A percentile compares a stretch with the other conserved stretches of the same genome.
These are phyloP conservation scores for Suillus variegatus DNA, from an alignment of 768 basidiomycete genomes.

Conservation along the genomic window DNA sequence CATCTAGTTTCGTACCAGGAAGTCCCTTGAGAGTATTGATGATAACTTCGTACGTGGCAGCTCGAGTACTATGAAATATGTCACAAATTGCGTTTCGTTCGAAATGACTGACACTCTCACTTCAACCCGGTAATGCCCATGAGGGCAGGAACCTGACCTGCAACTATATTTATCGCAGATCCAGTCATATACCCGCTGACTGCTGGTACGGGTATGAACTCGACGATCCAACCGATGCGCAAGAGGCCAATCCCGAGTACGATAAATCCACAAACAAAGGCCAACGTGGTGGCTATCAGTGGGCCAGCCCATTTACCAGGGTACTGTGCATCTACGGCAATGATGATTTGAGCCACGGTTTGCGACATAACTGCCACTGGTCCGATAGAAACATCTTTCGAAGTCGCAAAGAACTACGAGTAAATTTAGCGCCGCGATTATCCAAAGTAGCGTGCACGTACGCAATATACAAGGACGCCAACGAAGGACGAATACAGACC, in stretches of 20 bases:
- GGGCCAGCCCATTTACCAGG: constrained; percentile 63
- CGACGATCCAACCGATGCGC: constrained; percentile 91
- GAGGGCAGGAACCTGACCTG: constrained; percentile 85
- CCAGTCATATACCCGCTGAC: constrained; percentile 96
- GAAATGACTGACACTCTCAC: constrained; percentile 40
- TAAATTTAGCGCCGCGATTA: neutral
- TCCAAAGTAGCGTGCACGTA: constrained; percentile 36
- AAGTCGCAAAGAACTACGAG: constrained; percentile 87
- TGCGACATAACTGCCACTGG: constrained; percentile 99
- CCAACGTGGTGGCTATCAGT: constrained; percentile 80
- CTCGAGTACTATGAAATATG: constrained; percentile 65
- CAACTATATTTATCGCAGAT: constrained; percentile 90
- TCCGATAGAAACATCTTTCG: constrained; percentile 99
- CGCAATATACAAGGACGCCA: constrained; percentile 82
- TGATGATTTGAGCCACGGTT: constrained; percentile 80
- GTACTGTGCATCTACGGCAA: constrained; percentile 53
- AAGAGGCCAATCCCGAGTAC: constrained; percentile 88
- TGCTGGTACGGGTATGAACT: constrained; percentile 88
- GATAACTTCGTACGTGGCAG: constrained; percentile 81
- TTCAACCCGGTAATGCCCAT: constrained; percentile 87
- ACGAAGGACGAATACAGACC: constrained; percentile 95
- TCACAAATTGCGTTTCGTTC: constrained; percentile 7
- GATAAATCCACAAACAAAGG: constrained; percentile 90
- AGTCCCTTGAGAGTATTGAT: constrained; percentile 92
- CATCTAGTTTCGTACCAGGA: constrained; percentile 70